Conservation (phyloP, 2,329 filamentous ascomycete species). For the Pseudopithomyces chartarum region DNA sequence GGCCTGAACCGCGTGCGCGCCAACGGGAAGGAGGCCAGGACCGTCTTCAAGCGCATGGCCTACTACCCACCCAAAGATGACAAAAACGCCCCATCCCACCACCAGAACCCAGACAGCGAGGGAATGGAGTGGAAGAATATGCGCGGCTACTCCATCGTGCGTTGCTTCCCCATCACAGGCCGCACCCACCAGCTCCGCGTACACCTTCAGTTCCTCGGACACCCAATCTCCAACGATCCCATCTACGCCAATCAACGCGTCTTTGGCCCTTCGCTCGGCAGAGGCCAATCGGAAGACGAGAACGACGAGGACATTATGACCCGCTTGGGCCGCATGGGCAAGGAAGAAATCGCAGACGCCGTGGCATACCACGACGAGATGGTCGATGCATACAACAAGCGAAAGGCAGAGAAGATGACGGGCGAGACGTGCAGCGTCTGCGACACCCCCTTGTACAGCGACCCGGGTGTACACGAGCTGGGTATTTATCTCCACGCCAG, state of each 20-base stretch:
- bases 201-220: slow-evolving; percentile 90
- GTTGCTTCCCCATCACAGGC: slow-evolving; percentile 90
- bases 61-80: slow-evolving; percentile 72
- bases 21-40: slow-evolving; percentile 86
- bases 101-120: slow-evolving; percentile 27
- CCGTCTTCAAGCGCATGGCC: slow-evolving; percentile 89
- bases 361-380: slow-evolving; percentile 94
- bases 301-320: slow-evolving; percentile 90
- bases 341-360: slow-evolving; percentile 87
- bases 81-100: slow-evolving; percentile 19
- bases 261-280: slow-evolving; percentile 81
- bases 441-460: slow-evolving; percentile 87
- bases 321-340: slow-evolving; percentile 86
- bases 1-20: slow-evolving; percentile 93
- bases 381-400: slow-evolving; percentile 86
- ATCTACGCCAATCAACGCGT: slow-evolving; percentile 96
- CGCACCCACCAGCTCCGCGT: slow-evolving; percentile 94
- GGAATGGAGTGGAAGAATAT: slow-evolving; percentile 57
- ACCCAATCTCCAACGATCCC: slow-evolving; percentile 95
- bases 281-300: slow-evolving; percentile 67
- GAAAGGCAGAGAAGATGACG: slow-evolving; percentile 91
- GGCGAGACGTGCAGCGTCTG: slow-evolving; percentile 82
- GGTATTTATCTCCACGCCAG: slow-evolving; percentile 93
- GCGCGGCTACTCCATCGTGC: slow-evolving; percentile 89
- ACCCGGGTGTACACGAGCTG: slow-evolving; percentile 87